These are phyloP conservation scores for Suillus subalutaceus DNA, from an alignment of 768 basidiomycete genomes.

Conservation along the genomic window DNA sequence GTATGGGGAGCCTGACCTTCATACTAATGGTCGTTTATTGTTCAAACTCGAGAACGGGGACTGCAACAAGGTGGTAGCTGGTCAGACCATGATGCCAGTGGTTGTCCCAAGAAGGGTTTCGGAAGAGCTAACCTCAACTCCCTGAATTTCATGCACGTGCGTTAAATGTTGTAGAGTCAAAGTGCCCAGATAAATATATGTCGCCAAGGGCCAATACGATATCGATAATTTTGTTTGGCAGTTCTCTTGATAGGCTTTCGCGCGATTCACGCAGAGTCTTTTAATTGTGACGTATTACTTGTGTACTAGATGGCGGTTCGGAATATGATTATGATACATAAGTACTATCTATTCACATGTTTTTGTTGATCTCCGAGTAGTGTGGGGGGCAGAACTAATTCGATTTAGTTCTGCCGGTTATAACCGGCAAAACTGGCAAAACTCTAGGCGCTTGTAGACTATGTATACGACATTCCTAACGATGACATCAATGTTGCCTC, in stretches of 20 bases:
- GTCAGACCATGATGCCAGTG: conserved; percentile 30
- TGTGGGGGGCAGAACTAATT: no score
- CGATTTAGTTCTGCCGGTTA: no score
- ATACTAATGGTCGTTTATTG: conserved; percentile 27
- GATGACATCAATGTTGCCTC: no score
- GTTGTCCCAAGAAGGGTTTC: conserved; percentile 19
- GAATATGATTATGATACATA: neutral
- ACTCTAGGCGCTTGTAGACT: no score
- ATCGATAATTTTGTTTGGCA: neutral
- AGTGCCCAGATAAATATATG: conserved; percentile 1
- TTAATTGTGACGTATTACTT: neutral
- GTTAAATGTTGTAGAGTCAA: conserved; percentile 21
- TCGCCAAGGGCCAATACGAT: neutral
- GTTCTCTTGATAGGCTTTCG: neutral
- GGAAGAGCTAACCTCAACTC: neutral
- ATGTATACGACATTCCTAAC: no score
- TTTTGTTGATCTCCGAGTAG: neutral
- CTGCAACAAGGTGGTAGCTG: conserved; percentile 14
- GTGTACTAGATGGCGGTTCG: neutral
- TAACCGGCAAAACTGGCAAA: no score
- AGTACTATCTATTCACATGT: neutral
- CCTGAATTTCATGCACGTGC: conserved; percentile 49
- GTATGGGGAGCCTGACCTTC: conserved; percentile 29
- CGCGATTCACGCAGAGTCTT: neutral
- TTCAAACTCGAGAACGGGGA: conserved; percentile 9